Base-by-base conservation (phyloP, 164 flowering plant genomes). In the Cinnamomum chago region DNA sequence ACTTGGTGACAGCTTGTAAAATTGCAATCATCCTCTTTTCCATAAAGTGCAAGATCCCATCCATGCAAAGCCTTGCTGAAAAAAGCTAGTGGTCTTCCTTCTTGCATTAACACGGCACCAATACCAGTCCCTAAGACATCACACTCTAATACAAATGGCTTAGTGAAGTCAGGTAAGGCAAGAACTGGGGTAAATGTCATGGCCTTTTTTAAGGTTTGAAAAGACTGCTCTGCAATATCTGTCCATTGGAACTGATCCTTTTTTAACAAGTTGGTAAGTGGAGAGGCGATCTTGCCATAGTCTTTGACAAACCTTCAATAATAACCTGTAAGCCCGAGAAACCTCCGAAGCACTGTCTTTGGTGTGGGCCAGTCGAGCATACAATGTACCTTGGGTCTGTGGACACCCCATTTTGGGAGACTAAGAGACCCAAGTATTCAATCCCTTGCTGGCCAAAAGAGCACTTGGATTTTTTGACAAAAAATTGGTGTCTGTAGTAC, bases 361-460 rank as follows among this genome's bases (percentile, higher is more conserved):
- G 23, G 18, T 58, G 5, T 58, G 47, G 11, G 47, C 47, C 10
- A 40, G 47, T 40, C 20, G 2, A 58, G n/a, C 55, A 71, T 71
- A 10, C 70, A 70, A 3, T 22, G 14, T 10, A 76, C 15, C 30
- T 76, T 6, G 50, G 13, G 23, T 65, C 74, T 17, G 58, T 64
- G 10, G 13, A 5, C 5, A 76, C 74, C 9, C 74, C 70, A 33
- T 67, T 1, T 3, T 5, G 20, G 25, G 60, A 30, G 3, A 76
- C 47, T 3, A 70, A 18, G n/a, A 50, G 70, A 6, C 65, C 73
- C 23, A 76, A 58, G 69, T 76, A 70, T 12, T 70, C 78, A 10
- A 70, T 1, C 13, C 50, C 18, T 22, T 35, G 7, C 24, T n/a
- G 24, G 30, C 73, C 78, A 24, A 64, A 64, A 9, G 27, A 2